Evolutionary conservation across 345 rosid species (phyloP), one percentile per base, ranked within the genome.

Genomic region (Lepidium sativum): DNA sequence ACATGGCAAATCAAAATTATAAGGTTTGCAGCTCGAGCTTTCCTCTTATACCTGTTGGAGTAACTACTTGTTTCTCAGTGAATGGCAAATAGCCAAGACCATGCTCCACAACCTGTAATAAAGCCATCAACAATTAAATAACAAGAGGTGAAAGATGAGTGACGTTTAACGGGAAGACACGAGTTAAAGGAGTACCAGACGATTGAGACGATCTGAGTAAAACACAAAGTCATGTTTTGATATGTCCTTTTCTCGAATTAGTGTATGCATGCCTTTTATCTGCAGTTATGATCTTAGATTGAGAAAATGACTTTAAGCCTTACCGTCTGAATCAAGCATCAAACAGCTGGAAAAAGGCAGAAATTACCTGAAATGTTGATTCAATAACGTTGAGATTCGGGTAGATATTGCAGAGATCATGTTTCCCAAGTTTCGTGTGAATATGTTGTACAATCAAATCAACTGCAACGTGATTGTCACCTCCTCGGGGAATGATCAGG

Each of bases 241-340:
- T 79, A 94, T 90, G 35, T 84, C 96, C 60, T 71, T 79, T 74
- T 90, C 97, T 63, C 99, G 88, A 64, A 94, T 94, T 80, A 94
- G 81, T 69, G 99, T 94, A 78, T 94, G 99, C 99, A 94, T 90
- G 54, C 97, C 99, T 83, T 97, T 78, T 73, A 94, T 94, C 97
- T 94, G 85, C 67, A 64, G 71, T 69, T 55, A 75, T 12, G 38
- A 45, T 70, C 71, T 33, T 66, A 42, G 6, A 34, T 55, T 73
- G 17, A 80, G 58, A 70, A 40, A 43, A 63, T n/a, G 51, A 43
- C 60, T 38, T 37, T 43, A 18, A 62, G 21, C 23, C n/a, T n/a
- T n/a, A 62, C 27, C 3, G 4, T 38, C 9, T 27, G n/a, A 45
- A 38, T 54, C 27, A 63, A 56, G 60, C 0, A 49, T 21, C 59